A percentile compares a stretch with the other conserved stretches of the same genome.
These are phyloP conservation scores for Hortaea werneckii DNA, from an alignment of 2,329 filamentous ascomycete genomes.

Conservation along the genomic window DNA sequence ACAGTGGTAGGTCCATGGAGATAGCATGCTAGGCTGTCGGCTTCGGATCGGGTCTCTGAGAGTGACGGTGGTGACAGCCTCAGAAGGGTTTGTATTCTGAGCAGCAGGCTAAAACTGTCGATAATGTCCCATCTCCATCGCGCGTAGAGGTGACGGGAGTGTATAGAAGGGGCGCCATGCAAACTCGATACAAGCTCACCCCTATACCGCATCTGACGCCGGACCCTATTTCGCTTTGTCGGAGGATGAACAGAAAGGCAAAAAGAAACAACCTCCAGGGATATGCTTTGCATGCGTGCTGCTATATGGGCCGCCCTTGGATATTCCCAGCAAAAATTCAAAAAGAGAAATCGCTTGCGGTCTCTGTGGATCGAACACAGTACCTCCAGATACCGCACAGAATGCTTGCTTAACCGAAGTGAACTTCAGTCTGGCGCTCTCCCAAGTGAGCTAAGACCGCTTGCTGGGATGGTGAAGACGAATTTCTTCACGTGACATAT, in stretches of 20 bases:
- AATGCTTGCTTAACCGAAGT: constrained; percentile 18
- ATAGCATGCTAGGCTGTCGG: no score
- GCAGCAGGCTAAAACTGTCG: no score
- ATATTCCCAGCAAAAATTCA: not conserved
- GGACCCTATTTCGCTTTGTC: no score
- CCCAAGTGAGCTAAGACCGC: constrained; percentile 29
- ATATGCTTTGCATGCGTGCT: not conserved
- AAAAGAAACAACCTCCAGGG: no score
- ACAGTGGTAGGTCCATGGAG: constrained; percentile 39
- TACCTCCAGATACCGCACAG: constrained; percentile 25
- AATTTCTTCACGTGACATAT: not conserved
- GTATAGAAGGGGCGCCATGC: constrained; percentile 34
- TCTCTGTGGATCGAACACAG: constrained; percentile 2
- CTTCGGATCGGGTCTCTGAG: no score
- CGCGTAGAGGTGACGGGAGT: no score
- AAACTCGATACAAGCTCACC: not conserved
- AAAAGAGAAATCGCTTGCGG: not conserved
- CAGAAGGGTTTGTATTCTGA: no score
- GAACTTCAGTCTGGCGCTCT: constrained; percentile 29
- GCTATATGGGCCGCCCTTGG: not conserved
- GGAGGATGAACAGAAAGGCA: no score
- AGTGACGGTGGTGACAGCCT: no score
- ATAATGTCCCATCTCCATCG: no score
- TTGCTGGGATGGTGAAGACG: not conserved
- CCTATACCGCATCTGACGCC: no score